Conservation (phyloP, 495 filamentous ascomycete genomes). For the Lophiotrema nucula region DNA sequence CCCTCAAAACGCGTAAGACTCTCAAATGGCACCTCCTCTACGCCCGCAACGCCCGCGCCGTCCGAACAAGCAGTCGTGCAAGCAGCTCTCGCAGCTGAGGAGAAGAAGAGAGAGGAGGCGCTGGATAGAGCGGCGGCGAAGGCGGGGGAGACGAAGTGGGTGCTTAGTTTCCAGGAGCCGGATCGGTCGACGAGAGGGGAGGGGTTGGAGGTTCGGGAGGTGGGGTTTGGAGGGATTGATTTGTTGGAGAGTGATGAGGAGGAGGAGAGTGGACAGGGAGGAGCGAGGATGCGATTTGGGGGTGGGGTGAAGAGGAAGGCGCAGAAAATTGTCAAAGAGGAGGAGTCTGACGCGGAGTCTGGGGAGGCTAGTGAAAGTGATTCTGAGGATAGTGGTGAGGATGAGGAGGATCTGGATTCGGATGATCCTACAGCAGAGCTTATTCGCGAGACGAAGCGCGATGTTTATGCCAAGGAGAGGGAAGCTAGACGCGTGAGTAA, state of each 20-base stretch:
- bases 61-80: conserved; percentile 54
- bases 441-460: conserved; percentile 37
- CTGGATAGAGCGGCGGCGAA: conserved; percentile 68
- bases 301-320: conserved; percentile 45
- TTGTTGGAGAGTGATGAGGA: conserved; percentile 31
- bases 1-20: conserved; percentile 50
- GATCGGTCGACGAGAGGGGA: conserved; percentile 21
- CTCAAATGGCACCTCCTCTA: conserved; percentile 41
- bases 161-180: conserved; percentile 56
- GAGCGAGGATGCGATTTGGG: conserved; percentile 12
- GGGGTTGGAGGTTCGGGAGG: conserved; percentile 37
- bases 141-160: conserved; percentile 85
- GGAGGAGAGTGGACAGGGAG: conserved; percentile 15
- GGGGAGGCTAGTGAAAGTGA: background rate
- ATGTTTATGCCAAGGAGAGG: conserved; percentile 27
- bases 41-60: conserved; percentile 37
- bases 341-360: background rate
- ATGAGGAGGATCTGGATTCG: conserved; percentile 37
- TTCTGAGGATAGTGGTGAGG: too few relatives aligned
- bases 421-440: conserved; percentile 43
- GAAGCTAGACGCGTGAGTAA: conserved; percentile 39
- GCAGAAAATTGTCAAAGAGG: background rate
- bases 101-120: conserved; percentile 69
- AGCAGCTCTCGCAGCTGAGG: conserved; percentile 71
- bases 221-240: conserved; percentile 50